Conservation (phyloP, 73 alveolate genomes). For the Stentor roeselii region DNA sequence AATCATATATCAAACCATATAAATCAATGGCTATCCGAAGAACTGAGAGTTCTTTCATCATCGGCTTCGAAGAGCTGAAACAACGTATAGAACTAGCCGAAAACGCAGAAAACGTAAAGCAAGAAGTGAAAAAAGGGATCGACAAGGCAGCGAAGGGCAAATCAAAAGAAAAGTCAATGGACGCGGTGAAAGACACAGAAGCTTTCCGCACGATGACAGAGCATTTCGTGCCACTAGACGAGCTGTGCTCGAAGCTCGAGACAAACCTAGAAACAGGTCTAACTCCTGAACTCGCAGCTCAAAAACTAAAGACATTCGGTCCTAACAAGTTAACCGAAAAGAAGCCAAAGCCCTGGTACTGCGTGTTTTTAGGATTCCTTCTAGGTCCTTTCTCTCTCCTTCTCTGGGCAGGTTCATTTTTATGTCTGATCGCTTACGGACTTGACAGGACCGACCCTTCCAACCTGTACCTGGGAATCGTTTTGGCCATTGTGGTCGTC, state of each 20-base stretch:
- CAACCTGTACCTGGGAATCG: slow-evolving; percentile 80
- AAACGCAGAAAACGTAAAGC: neutral
- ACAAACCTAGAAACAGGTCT: slow-evolving; percentile 35
- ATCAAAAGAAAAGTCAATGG: neutral
- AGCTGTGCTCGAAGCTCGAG: slow-evolving; percentile 29
- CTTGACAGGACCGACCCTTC: slow-evolving; percentile 65
- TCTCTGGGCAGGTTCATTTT: slow-evolving; percentile 82
- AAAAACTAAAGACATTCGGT: slow-evolving; percentile 62
- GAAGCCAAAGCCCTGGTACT: slow-evolving; percentile 71
- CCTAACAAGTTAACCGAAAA: slow-evolving; percentile 81
- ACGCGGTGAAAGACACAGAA: slow-evolving; percentile 21
- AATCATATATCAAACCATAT: too few species aligned
- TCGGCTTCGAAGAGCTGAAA: slow-evolving; percentile 26
- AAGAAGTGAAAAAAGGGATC: neutral
- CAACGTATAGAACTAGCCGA: slow-evolving; percentile 3
- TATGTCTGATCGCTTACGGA: slow-evolving; percentile 82
- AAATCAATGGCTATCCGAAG: slow-evolving; percentile 16
- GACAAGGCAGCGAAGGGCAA: neutral
- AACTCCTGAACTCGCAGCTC: slow-evolving; percentile 33
- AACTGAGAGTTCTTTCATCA: neutral
- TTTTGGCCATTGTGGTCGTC: slow-evolving; percentile 70
- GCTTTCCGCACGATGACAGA: slow-evolving; percentile 53
- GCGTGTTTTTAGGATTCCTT: slow-evolving; percentile 61
- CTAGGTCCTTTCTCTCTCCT: slow-evolving; percentile 70
- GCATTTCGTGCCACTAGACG: slow-evolving; percentile 43